A percentile compares a stretch with the other conserved stretches of the same genome.
Evolutionary conservation across 2,329 filamentous ascomycete genomes (phyloP).

Genomic region (Curvularia verruculosa): DNA sequence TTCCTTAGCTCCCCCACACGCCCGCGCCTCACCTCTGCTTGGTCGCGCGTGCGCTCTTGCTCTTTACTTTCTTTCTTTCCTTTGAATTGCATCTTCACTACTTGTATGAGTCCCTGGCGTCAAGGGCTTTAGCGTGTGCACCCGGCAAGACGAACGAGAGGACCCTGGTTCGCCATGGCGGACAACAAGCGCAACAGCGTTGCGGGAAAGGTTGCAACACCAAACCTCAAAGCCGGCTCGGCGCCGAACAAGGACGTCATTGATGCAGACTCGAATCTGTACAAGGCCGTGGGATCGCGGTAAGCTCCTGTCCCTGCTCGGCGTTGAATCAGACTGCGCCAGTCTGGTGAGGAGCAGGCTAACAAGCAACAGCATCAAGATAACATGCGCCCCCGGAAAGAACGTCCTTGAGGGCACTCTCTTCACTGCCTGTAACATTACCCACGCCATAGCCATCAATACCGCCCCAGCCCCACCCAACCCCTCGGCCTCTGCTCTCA

Average conservation of each 20-base stretch:
- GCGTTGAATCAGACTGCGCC: background rate
- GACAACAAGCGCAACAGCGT: conserved; percentile 64
- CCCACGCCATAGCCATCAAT: conserved; percentile 67
- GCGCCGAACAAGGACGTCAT: conserved; percentile 53
- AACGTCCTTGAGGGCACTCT: conserved; percentile 65
- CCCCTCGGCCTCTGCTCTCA: conserved; percentile 48
- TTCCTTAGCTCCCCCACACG: conserved; percentile 22
- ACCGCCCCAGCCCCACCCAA: conserved; percentile 56
- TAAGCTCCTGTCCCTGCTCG: conserved; percentile 46
- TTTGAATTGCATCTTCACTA: conserved; percentile 45
- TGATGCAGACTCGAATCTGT: conserved; percentile 60
- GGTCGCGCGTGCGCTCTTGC: conserved; percentile 32
- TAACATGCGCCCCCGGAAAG: conserved; percentile 61
- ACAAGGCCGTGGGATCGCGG: conserved; percentile 67
- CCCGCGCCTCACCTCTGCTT: conserved; percentile 29
- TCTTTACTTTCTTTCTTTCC: conserved; percentile 49
- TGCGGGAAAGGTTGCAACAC: conserved; percentile 60
- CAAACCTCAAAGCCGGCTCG: conserved; percentile 51
- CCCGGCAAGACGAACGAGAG: conserved; percentile 49
- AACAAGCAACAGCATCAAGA: conserved; percentile 57
- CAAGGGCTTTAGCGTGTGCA: conserved; percentile 37
- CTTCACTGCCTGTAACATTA: conserved; percentile 66
- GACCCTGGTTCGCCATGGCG: conserved; percentile 57
- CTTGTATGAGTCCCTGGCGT: conserved; percentile 46
- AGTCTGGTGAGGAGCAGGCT: conserved; percentile 10